phyloP scores from a whole-genome alignment of 1,284 basidiomycete species.

The Wolfiporia cocos region DNA sequence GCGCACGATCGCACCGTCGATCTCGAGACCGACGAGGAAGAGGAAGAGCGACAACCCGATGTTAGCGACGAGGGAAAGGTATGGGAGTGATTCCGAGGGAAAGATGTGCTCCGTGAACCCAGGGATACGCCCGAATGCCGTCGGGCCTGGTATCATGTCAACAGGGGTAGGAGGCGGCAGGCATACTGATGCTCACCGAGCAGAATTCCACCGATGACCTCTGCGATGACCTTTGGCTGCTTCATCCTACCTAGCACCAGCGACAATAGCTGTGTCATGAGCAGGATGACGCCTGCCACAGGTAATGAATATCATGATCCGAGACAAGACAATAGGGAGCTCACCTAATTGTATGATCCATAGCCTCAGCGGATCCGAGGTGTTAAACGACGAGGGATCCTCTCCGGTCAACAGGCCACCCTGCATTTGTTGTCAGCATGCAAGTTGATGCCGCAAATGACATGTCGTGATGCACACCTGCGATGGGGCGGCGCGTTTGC shows the following conservation, averaged over 20 bases:
- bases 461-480: constrained; percentile 16
- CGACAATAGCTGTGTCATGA: constrained; percentile 74
- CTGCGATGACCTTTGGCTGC: constrained; percentile 86
- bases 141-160: constrained; percentile 60
- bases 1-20: constrained; percentile 76
- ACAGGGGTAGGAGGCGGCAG: neutral
- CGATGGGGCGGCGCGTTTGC: constrained; percentile 20
- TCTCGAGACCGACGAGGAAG: constrained; percentile 89
- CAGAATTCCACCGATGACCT: constrained; percentile 88
- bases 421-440: too few relatives aligned
- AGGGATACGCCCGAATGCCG: constrained; percentile 70
- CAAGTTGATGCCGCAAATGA: neutral
- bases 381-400: constrained; percentile 64
- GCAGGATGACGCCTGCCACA: constrained; percentile 67
- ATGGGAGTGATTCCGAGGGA: constrained; percentile 64
- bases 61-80: constrained; percentile 85
- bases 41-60: constrained; percentile 92
- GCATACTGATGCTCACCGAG: constrained; percentile 40
- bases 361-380: constrained; percentile 71
- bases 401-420: constrained; percentile 69
- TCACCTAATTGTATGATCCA: constrained; percentile 87
- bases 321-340: constrained; percentile 18
- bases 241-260: constrained; percentile 64
- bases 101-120: constrained; percentile 84
- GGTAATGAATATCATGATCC: neutral